Evolutionary conservation across 108 stramenopile genomes (phyloP), one percentile per base, ranked within the genome.

Genomic region (Nitzschia palea): DNA sequence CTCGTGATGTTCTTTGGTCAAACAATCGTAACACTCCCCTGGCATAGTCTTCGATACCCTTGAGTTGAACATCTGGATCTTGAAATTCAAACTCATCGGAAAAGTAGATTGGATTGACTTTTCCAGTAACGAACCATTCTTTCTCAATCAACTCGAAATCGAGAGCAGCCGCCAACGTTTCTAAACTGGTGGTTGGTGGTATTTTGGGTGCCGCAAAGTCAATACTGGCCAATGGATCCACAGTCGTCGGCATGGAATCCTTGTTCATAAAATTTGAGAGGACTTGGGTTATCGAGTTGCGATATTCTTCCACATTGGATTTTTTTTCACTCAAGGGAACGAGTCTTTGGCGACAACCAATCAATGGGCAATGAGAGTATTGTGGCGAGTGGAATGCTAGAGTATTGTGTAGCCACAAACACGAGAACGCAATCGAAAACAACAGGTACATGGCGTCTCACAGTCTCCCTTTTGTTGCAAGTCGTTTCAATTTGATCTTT

Each of bases 41-140:
- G 12, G 87, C 87, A 57, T 95, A 95, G 1, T 86, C 86, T 63
- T 90, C 79, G 20, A 92, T 80, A 0, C 94, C 90, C 6, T 69
- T 70, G 4, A 94, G 40, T 27, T 86, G 78, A 0, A 95, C 94
- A 63, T 95, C 89, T 1, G 94, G 94, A 77, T 95, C 94, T 65
- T 88, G 79, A 75, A 95, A 95, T 45, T 74, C 60, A 78, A 95
- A 95, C 10, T 42, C 42, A 17, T 89, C 90, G 4, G 78, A 62
- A 67, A 94, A 94, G 55, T 85, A 87, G 0, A 56, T 61, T 20
- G 90, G 90, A 71, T 87, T 89, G 4, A 91, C 88, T 20, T 77
- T 75, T 25, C 93, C 93, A 0, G 93, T 90, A 25, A 94, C 93
- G 67, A 94, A 94, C 93, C 93, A 94, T 58, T 94, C 93, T 35